Percentiles rank a stretch among this genome's conserved stretches.
Conservation (phyloP, 2,329 filamentous ascomycete genomes). For the Penicillium thymicola region DNA sequence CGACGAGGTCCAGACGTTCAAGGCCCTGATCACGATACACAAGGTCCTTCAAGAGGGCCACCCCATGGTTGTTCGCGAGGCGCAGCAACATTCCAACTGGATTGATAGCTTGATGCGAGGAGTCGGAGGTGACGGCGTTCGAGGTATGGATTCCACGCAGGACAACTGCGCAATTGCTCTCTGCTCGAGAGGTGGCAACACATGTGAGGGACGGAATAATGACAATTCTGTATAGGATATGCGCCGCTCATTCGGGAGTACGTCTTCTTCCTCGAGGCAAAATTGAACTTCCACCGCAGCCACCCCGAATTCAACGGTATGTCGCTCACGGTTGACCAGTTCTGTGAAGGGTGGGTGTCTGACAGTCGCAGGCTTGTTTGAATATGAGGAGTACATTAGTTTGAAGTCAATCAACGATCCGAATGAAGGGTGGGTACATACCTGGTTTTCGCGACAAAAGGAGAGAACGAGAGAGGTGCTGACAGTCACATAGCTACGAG, state of each 20-base stretch:
- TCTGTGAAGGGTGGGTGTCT: slow-evolving; percentile 1
- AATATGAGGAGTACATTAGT: slow-evolving; percentile 98
- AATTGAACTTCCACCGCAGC: slow-evolving; percentile 92
- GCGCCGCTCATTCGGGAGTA: slow-evolving; percentile 93
- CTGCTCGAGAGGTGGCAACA: background rate
- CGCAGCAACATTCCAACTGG: slow-evolving; percentile 83
- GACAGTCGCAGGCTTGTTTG: slow-evolving; percentile 66
- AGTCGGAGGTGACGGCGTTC: slow-evolving; percentile 75
- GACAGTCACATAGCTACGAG: slow-evolving; percentile 58
- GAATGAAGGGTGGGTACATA: slow-evolving; percentile 74
- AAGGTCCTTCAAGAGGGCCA: slow-evolving; percentile 98
- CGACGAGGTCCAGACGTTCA: slow-evolving; percentile 98
- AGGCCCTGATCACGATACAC: slow-evolving; percentile 94
- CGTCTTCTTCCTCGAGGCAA: slow-evolving; percentile 89
- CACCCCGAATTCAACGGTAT: slow-evolving; percentile 95
- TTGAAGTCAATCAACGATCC: slow-evolving; percentile 98
- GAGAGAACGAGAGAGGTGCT: slow-evolving; percentile 13
- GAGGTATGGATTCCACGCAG: slow-evolving; percentile 51
- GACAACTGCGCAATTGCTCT: background rate
- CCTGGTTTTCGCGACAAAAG: background rate
- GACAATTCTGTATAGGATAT: slow-evolving; percentile 56
- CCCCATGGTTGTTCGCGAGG: slow-evolving; percentile 80
- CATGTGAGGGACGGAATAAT: slow-evolving; percentile 7
- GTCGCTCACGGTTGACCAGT: slow-evolving; percentile 8
- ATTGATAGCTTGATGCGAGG: slow-evolving; percentile 88